Evolutionary conservation across 768 basidiomycete genomes (phyloP), one percentile per base, ranked within the genome.

Genomic region (Lactarius hatsudake): DNA sequence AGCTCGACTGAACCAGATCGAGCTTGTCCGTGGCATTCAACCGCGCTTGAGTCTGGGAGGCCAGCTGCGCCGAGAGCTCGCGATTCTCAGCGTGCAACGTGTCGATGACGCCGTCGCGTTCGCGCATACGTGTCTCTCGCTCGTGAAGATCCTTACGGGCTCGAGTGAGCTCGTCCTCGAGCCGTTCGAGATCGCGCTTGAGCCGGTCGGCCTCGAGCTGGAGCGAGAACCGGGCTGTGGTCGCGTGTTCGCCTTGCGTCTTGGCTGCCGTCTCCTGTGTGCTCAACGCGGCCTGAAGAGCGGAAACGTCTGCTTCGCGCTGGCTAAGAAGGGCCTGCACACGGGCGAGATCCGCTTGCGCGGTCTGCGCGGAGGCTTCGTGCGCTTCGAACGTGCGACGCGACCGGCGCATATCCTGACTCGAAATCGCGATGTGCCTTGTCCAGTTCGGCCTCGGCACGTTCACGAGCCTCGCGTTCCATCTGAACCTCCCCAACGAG

Each of bases 151-250:
- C 93, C 66, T 84, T 82, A 63, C 89, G 81, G 5, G 88, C 84
- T 40, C 90, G 84, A 26, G 83, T 77, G 5, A 96, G 80, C 62
- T 96, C 93, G 69, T 89, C 87, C 72, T 96, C 91, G 1, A 89
- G 80, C 3, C 91, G 80, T 69, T 89, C 87, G 48, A 97, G 72
- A 73, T 99, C 96, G 34, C 95, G 84, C 75, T 89, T 89, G 59
- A 95, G 78, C 2, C 94, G 80, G 69, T 98, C 96, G 1, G 91
- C 81, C 76, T 99, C 96, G 23, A 98, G 84, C 75, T 97, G 93
- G 38, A 98, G 78, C 0, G 91, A 91, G 79, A 94, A 93, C 54
- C 87, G 82, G 28, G 94, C 90, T 3, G 87, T 89, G 0, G 90
- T 89, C 72, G 91, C 90, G 15, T 88, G 86, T 78, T 96, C 93